Percentiles rank a stretch among this genome's conserved stretches.
Evolutionary conservation across 768 basidiomycete genomes (phyloP).

Genomic region (Scleroderma citrinum): DNA sequence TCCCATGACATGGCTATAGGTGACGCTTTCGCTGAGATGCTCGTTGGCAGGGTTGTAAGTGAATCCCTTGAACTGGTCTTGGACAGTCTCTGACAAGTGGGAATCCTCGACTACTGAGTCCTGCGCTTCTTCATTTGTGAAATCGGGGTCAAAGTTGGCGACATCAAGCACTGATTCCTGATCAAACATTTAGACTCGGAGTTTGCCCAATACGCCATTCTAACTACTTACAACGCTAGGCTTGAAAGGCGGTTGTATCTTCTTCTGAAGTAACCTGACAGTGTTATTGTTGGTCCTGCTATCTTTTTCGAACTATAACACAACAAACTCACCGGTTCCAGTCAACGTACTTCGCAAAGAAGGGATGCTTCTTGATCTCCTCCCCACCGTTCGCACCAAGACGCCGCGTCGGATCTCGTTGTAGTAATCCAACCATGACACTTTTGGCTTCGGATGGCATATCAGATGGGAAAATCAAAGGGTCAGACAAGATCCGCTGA

Average conservation of each 20-base stretch:
- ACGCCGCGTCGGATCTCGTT: slow-evolving; percentile 80
- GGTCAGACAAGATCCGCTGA: slow-evolving; percentile 90
- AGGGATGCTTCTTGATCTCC: slow-evolving; percentile 93
- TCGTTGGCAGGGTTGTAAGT: slow-evolving; percentile 85
- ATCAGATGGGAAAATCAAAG: slow-evolving; percentile 86
- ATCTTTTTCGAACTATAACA: neutral
- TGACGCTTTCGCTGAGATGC: slow-evolving; percentile 80
- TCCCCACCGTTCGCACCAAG: slow-evolving; percentile 92
- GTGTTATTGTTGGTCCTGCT: slow-evolving; percentile 1
- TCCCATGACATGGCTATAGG: slow-evolving; percentile 40
- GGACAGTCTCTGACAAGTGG: slow-evolving; percentile 89
- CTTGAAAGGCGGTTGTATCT: slow-evolving; percentile 97
- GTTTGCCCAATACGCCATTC: neutral
- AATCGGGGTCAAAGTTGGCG: slow-evolving; percentile 96
- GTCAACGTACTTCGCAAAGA: slow-evolving; percentile 91
- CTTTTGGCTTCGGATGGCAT: slow-evolving; percentile 84
- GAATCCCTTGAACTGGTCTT: slow-evolving; percentile 91
- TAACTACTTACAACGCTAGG: slow-evolving; percentile 75
- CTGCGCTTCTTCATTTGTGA: slow-evolving; percentile 90
- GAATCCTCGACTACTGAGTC: slow-evolving; percentile 96
- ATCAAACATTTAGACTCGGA: slow-evolving; percentile 7
- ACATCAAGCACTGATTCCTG: slow-evolving; percentile 92
- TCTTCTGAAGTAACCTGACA: slow-evolving; percentile 74
- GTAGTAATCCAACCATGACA: slow-evolving; percentile 82
- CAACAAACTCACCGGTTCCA: slow-evolving; percentile 61